Percentiles rank a stretch among this genome's conserved stretches.
These are phyloP conservation scores for Thelonectria blattea DNA, from an alignment of 2,329 filamentous ascomycete genomes.

Conservation along the genomic window DNA sequence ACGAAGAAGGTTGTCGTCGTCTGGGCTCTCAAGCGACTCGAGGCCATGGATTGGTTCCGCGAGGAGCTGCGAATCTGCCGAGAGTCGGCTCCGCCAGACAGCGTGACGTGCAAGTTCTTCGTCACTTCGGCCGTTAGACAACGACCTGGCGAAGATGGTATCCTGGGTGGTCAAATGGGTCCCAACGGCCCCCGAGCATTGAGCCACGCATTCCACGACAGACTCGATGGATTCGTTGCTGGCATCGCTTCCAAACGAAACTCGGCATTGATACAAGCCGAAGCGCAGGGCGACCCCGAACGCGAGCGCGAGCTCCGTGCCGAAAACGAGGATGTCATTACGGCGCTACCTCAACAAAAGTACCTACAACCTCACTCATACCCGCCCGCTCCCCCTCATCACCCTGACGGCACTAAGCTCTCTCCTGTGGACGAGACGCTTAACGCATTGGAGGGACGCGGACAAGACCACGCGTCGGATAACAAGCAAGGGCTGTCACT, in stretches of 20 bases:
- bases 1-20: conserved; percentile 89
- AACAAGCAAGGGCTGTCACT: conserved; percentile 45
- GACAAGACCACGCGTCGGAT: conserved; percentile 53
- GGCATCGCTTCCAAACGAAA: conserved; percentile 87
- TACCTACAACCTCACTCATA: conserved; percentile 62
- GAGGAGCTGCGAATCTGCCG: conserved; percentile 92
- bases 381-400: conserved; percentile 39
- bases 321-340: conserved; percentile 85
- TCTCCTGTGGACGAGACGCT: conserved; percentile 52
- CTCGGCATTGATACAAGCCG: conserved; percentile 81
- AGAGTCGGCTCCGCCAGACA: conserved; percentile 85
- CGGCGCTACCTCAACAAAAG: conserved; percentile 75
- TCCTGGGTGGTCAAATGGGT: conserved; percentile 42
- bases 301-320: conserved; percentile 78
- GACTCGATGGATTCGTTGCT: conserved; percentile 85
- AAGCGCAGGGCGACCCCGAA: conserved; percentile 80
- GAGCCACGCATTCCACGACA: conserved; percentile 81
- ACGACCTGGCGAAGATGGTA: conserved; percentile 49
- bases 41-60: conserved; percentile 97
- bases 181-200: conserved; percentile 59
- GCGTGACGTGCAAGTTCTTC: conserved; percentile 93
- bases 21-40: conserved; percentile 90
- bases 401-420: conserved; percentile 40
- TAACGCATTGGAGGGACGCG: conserved; percentile 56
- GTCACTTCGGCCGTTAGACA: conserved; percentile 72